Evolutionary conservation across 441 rosid genomes (phyloP).

Genomic region (Pelargonium fulgidum): DNA sequence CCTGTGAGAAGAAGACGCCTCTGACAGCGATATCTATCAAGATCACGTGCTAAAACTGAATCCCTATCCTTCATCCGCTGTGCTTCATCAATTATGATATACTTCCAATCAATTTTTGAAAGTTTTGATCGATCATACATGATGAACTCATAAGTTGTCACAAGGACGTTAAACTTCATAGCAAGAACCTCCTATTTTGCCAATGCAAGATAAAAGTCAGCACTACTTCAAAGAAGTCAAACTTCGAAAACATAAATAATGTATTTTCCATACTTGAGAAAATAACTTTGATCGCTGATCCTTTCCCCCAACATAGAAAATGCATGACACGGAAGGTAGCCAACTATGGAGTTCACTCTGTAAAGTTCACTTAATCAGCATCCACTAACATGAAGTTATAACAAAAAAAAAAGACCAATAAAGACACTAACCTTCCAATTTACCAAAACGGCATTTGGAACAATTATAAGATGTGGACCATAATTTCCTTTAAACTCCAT

Average conservation of each 20-base stretch:
- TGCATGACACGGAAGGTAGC: conserved; percentile 97
- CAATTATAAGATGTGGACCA: conserved; percentile 99
- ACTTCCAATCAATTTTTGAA: conserved; percentile 97
- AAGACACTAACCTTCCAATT: conserved; percentile 91
- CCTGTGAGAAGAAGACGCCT: conserved; percentile 99
- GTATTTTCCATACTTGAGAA: conserved; percentile 62
- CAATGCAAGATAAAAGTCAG: conserved; percentile 24
- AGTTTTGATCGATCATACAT: conserved; percentile 99
- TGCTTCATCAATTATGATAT: conserved; percentile 97
- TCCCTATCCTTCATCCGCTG: conserved; percentile 99
- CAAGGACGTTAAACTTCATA: conserved; percentile 95
- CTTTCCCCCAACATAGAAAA: conserved; percentile 89
- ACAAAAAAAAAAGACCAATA: conserved; percentile 12
- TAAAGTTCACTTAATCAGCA: conserved; percentile 26
- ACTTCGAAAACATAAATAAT: neutral
- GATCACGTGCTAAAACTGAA: conserved; percentile 99
- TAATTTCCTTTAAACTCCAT: conserved; percentile 99
- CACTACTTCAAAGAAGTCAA: conserved; percentile 17
- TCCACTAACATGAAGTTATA: conserved; percentile 20
- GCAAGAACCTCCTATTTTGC: conserved; percentile 81
- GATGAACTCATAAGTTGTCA: conserved; percentile 97
- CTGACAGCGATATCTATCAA: conserved; percentile 97
- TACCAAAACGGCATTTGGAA: conserved; percentile 98
- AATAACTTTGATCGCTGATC: conserved; percentile 92
- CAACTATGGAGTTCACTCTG: conserved; percentile 97